Percentiles rank a stretch among this genome's conserved stretches.
Evolutionary conservation across 352 stramenopile species (phyloP).

Genomic region (Phytophthora capsici): DNA sequence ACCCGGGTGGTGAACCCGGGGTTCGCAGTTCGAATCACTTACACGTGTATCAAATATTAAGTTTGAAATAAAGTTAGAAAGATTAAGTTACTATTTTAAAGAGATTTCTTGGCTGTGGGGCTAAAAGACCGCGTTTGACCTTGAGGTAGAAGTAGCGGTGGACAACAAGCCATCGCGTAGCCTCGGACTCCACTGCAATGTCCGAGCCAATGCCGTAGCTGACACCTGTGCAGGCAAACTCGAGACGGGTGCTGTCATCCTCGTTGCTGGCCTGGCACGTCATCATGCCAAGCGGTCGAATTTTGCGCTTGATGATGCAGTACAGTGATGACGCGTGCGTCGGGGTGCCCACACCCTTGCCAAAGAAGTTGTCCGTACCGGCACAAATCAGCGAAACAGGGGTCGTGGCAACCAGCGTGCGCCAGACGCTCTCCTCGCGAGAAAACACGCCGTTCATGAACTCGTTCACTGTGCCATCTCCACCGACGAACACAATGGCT

Average conservation of each 20-base stretch:
- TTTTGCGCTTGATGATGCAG: slow-evolving; percentile 86
- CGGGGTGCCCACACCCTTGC: slow-evolving; percentile 70
- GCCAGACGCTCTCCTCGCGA: slow-evolving; percentile 74
- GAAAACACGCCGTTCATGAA: slow-evolving; percentile 87
- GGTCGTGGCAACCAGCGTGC: slow-evolving; percentile 72
- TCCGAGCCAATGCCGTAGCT: slow-evolving; percentile 79
- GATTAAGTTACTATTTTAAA: too few species aligned
- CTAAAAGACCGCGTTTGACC: too few species aligned
- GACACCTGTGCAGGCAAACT: slow-evolving; percentile 80
- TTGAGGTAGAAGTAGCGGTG: too few species aligned
- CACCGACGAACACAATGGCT: slow-evolving; percentile 78
- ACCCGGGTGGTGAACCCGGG: too few species aligned
- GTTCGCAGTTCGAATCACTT: too few species aligned
- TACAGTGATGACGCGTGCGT: slow-evolving; percentile 72
- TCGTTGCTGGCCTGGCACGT: slow-evolving; percentile 55
- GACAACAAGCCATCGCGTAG: slow-evolving; percentile 69
- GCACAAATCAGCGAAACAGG: slow-evolving; percentile 74
- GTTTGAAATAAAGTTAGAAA: too few species aligned
- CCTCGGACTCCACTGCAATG: slow-evolving; percentile 79
- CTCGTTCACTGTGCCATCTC: slow-evolving; percentile 84
- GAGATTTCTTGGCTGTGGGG: too few species aligned
- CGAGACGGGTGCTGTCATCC: slow-evolving; percentile 55
- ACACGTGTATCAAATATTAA: too few species aligned
- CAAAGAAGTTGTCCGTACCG: slow-evolving; percentile 82
- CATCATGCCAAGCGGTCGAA: slow-evolving; percentile 75